Evolutionary conservation across 306 rosid species (phyloP).

Genomic region (Lotus japonicus): DNA sequence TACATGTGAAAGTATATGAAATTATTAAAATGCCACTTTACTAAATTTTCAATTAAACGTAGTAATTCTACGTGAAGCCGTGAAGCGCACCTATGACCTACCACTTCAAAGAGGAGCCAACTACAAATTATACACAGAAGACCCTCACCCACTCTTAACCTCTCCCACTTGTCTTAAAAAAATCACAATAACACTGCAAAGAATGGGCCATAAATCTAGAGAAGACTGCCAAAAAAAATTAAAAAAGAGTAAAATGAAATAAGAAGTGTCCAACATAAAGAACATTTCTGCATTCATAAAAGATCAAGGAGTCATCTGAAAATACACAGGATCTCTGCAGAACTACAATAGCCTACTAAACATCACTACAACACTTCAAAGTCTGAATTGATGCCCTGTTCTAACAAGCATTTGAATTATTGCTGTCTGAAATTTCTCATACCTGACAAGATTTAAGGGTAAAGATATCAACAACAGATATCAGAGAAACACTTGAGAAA

Average conservation of each 20-base stretch:
- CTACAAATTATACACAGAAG: too few species aligned
- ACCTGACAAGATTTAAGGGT: constrained; percentile 38
- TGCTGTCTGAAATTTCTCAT: constrained; percentile 38
- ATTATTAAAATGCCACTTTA: too few species aligned
- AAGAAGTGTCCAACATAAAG: constrained; percentile 12
- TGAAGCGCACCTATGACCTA: too few species aligned
- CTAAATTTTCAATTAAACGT: too few species aligned
- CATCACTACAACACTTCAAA: constrained; percentile 35
- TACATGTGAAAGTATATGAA: too few species aligned
- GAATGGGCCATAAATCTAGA: background rate
- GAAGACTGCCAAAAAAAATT: background rate
- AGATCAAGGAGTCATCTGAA: constrained; percentile 21
- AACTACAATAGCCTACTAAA: constrained; percentile 36
- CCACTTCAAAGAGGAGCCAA: too few species aligned
- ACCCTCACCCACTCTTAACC: too few species aligned
- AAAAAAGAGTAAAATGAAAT: background rate
- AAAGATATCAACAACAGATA: constrained; percentile 9
- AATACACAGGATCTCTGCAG: constrained; percentile 39
- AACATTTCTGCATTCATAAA: constrained; percentile 28
- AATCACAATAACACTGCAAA: too few species aligned
- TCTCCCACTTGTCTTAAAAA: too few species aligned
- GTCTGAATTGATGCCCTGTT: constrained; percentile 33
- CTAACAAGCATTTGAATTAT: constrained; percentile 40
- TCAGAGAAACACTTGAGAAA: background rate
- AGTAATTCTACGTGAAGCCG: too few species aligned